These are phyloP conservation scores for Quercus gilva DNA, from an alignment of 306 rosid species.

Conservation along the genomic window DNA sequence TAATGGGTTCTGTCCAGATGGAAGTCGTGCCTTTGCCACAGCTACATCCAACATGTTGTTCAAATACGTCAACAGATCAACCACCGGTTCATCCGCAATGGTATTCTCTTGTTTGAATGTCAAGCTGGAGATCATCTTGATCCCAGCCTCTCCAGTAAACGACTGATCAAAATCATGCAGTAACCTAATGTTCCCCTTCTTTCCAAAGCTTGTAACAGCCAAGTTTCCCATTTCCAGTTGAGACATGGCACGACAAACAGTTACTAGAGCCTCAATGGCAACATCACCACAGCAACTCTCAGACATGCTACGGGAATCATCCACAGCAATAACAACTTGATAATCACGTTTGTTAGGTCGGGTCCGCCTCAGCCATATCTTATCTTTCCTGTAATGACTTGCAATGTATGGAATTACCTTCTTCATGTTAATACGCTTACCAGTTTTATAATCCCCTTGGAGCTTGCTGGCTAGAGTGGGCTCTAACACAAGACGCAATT, in stretches of 20 bases:
- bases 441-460: constrained; percentile 93
- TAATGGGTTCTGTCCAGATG: constrained; percentile 76
- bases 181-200: constrained; percentile 72
- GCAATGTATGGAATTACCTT: constrained; percentile 91
- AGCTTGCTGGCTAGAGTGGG: constrained; percentile 91
- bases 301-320: constrained; percentile 94
- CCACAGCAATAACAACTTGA: constrained; percentile 88
- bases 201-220: constrained; percentile 92
- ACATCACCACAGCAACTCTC: constrained; percentile 70
- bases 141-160: constrained; percentile 74
- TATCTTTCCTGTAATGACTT: constrained; percentile 76
- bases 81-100: constrained; percentile 71
- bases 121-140: constrained; percentile 82
- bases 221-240: constrained; percentile 82
- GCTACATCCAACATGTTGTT: constrained; percentile 67
- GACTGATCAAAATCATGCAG: constrained; percentile 86
- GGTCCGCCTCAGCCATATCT: constrained; percentile 92
- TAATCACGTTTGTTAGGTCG: constrained; percentile 94
- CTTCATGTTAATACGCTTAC: constrained; percentile 89
- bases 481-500: constrained; percentile 87
- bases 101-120: constrained; percentile 90
- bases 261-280: constrained; percentile 82
- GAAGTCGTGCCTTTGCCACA: constrained; percentile 71
- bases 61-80: constrained; percentile 69
- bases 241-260: constrained; percentile 91